phyloP scores from a whole-genome alignment of 345 rosid species.

The Salix brachista region DNA sequence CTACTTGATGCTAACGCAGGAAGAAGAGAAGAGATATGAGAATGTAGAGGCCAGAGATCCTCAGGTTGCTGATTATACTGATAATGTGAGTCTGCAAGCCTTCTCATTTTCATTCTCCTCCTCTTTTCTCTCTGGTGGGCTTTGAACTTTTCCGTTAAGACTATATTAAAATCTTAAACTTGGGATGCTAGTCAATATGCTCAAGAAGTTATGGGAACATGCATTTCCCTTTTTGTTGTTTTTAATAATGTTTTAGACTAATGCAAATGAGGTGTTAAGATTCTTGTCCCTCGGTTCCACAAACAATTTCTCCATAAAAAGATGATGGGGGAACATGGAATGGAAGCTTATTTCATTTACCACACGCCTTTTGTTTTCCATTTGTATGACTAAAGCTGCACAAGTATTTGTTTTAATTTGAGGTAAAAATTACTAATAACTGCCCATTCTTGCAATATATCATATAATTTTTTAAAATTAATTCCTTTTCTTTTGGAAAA shows the following conservation, averaged over 20 bases:
- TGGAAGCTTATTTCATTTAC: too few species aligned
- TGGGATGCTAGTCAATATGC: too few species aligned
- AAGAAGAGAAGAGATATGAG: slow-evolving; percentile 11
- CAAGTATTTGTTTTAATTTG: background rate
- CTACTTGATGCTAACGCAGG: background rate
- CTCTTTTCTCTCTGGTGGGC: background rate
- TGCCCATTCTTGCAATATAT: background rate
- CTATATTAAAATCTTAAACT: background rate
- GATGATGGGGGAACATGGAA: too few species aligned
- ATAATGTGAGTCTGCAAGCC: background rate
- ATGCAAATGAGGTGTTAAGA: too few species aligned
- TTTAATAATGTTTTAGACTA: too few species aligned
- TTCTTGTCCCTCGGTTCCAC: too few species aligned
- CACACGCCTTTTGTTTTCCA: too few species aligned
- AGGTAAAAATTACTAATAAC: background rate
- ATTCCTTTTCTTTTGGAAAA: background rate
- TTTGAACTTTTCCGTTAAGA: background rate
- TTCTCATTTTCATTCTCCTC: background rate
- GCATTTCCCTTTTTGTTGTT: too few species aligned
- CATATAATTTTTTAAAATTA: too few species aligned
- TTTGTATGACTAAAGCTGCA: background rate
- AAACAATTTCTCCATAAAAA: too few species aligned
- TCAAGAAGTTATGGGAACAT: too few species aligned
- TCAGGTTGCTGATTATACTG: background rate
- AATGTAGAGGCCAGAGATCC: slow-evolving; percentile 6